Evolutionary conservation across 2,329 filamentous ascomycete genomes (phyloP).

Genomic region (Stagonosporopsis tanaceti): DNA sequence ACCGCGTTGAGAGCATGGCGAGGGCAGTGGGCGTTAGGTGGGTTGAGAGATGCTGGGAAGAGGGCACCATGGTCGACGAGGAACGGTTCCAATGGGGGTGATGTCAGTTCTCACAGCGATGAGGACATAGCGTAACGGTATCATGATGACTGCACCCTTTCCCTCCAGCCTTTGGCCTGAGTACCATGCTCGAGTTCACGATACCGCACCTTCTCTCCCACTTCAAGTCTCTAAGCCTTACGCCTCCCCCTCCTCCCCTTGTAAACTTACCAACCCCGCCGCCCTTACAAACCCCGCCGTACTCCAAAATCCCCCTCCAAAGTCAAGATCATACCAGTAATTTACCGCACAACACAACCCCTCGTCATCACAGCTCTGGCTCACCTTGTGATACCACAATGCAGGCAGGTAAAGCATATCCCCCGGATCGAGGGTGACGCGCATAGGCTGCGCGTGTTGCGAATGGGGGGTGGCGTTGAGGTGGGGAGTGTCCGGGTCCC

Average conservation of each 20-base stretch:
- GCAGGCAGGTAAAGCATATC: constrained; percentile 85
- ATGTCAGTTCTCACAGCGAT: neutral
- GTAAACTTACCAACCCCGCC: constrained; percentile 36
- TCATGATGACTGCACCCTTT: neutral
- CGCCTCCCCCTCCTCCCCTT: neutral
- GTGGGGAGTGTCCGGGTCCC: constrained; percentile 72
- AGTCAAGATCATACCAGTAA: constrained; percentile 89
- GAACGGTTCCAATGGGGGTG: constrained; percentile 49
- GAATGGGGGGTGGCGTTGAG: constrained; percentile 64
- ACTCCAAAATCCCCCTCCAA: constrained; percentile 72
- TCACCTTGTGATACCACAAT: constrained; percentile 85
- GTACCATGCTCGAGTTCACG: too few species aligned
- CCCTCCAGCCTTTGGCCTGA: neutral
- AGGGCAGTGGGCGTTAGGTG: constrained; percentile 74
- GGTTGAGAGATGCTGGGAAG: constrained; percentile 82
- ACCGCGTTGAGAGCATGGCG: constrained; percentile 60
- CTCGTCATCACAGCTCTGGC: constrained; percentile 72
- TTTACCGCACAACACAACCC: constrained; percentile 81
- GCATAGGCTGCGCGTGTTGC: constrained; percentile 64
- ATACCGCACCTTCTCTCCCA: neutral
- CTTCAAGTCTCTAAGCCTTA: neutral
- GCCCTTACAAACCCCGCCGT: constrained; percentile 60
- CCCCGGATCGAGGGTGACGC: constrained; percentile 73
- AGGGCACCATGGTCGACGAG: constrained; percentile 81
- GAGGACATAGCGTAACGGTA: neutral